A percentile compares a stretch with the other conserved stretches of the same genome.
Evolutionary conservation across 495 filamentous ascomycete genomes (phyloP).

Genomic region (Margaritispora aquatica): DNA sequence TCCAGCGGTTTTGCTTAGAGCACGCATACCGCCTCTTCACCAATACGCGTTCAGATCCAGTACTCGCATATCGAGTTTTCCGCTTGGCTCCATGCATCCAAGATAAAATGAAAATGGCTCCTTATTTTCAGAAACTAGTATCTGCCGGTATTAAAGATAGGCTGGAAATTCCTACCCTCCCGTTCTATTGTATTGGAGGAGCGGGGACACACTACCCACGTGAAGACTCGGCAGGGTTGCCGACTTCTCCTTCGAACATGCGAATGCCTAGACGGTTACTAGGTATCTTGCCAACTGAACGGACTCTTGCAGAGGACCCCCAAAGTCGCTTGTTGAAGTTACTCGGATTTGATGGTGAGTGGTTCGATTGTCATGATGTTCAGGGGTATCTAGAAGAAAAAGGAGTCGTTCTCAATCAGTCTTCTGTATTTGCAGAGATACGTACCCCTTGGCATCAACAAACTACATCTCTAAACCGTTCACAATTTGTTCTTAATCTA

Average conservation of each 20-base stretch:
- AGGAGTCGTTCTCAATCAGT: not conserved
- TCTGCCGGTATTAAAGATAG: not conserved
- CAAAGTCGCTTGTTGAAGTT: not conserved
- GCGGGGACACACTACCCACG: not conserved
- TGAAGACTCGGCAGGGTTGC: not conserved
- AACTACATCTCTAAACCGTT: not conserved
- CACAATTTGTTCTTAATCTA: not conserved
- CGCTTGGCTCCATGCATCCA: not conserved
- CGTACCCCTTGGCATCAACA: not conserved
- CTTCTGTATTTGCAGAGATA: not conserved
- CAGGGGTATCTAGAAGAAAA: not conserved
- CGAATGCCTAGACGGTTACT: not conserved
- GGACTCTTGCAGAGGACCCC: not conserved
- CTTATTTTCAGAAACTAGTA: not conserved
- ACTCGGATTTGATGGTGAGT: not conserved
- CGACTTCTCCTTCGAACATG: not conserved
- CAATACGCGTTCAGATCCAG: not conserved
- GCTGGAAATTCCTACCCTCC: not conserved
- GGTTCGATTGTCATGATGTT: not conserved
- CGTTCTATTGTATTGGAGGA: not conserved
- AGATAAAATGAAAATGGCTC: not conserved
- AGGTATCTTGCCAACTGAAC: not conserved
- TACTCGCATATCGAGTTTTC: not conserved
- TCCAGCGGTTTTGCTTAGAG: not conserved
- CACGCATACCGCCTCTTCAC: not conserved